Base-by-base conservation (phyloP, 1,284 basidiomycete species). In the Pisolithus thermaeus region DNA sequence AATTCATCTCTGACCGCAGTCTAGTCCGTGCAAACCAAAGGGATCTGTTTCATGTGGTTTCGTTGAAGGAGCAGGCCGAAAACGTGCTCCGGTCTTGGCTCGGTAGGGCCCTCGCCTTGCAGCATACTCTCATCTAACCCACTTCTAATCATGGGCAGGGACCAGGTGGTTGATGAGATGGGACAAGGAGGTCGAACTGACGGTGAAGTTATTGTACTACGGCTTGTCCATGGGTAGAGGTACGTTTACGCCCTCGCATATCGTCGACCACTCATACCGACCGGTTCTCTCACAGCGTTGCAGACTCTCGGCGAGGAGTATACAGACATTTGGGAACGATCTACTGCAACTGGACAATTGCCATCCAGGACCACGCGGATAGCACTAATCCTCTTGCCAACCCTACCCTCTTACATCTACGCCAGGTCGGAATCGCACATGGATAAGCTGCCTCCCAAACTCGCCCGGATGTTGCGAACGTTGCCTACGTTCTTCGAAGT, bases 261-360 rank as follows among this genome's bases (percentile, higher is more conserved):
- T 44, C 35, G 42, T 23, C 5, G 36, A 49, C 4, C 36, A 50
- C 51, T 47, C 45, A 14, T n/a, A n/a, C 48, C 46, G 16, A 41
- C 57, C 54, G 52, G 41, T 18, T 23, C 14, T 36, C 30, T 20
- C 42, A 30, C 60, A 87, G 92, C 85, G 3, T 78, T 75, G 3
- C 91, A 92, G 67, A 92, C 90, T 2, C 74, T 95, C 0, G 92
- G 92, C 14, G 92, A 96, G 68, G 92, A 96, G 65, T 96, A 96
- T 63, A 93, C 91, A 1, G 89, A 90, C 61, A 86, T 90, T 30
- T 87, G 90, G 80, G 81, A 86, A 50, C 80, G 83, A 52, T 81
- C 83, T 12, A 62, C 69, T 16, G 68, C 62, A 41, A 65, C 65
- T 11, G 57, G 63, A 11, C 61, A 66, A 14, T 62, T 70, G 35